phyloP scores from a whole-genome alignment of 306 rosid species.

The Fragaria vesca region DNA sequence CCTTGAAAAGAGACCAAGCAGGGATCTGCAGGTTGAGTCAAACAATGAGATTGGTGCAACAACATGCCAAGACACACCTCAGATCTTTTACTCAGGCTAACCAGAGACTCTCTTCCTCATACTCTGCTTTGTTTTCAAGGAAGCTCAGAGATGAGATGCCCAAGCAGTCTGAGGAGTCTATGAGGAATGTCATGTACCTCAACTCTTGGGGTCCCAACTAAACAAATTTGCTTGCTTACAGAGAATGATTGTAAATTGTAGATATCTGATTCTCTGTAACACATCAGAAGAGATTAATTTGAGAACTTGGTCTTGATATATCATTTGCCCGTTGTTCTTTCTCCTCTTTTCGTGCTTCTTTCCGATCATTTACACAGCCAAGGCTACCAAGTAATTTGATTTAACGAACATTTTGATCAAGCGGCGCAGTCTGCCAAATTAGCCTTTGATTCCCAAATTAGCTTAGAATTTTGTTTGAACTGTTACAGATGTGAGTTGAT shows the following conservation, averaged over 20 bases:
- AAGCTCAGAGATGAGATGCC: constrained; percentile 39
- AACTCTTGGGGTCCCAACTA: constrained; percentile 58
- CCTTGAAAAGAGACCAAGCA: constrained; percentile 56
- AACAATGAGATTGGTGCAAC: constrained; percentile 31
- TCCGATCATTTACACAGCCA: no score
- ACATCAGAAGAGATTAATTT: not conserved
- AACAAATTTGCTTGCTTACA: not conserved
- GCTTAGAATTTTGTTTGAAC: no score
- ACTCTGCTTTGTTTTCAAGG: constrained; percentile 33
- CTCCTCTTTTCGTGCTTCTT: no score
- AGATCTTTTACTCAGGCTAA: constrained; percentile 30
- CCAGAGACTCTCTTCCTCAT: constrained; percentile 31
- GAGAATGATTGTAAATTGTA: not conserved
- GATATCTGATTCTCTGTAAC: not conserved
- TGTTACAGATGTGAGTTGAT: no score
- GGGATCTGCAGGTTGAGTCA: constrained; percentile 51
- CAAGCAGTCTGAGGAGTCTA: constrained; percentile 65
- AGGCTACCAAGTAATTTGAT: no score
- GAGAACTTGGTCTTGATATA: not conserved
- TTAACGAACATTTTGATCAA: no score
- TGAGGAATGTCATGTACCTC: constrained; percentile 62
- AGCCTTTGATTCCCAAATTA: no score
- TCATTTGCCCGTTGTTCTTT: no score
- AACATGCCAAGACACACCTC: constrained; percentile 39
- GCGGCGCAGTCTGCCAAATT: no score